phyloP scores from a whole-genome alignment of 805 yeast genomes.

The Pichia cabralensis region DNA sequence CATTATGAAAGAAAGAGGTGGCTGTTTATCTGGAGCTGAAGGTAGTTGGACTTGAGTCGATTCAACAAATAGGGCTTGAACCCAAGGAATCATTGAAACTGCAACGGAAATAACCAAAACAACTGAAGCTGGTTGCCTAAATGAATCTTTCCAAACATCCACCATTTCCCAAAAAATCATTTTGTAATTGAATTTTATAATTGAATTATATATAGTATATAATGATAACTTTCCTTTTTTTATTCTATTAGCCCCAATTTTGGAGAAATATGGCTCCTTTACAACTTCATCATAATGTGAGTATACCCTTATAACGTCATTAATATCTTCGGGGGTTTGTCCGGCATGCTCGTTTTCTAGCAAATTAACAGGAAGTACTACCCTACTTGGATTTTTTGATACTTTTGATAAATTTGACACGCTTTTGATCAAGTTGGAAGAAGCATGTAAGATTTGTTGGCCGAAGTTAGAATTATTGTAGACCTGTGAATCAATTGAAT shows the following conservation, averaged over 20 bases:
- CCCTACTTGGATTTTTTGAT: too few relatives aligned
- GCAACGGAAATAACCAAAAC: conserved; percentile 56
- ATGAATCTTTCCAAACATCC: conserved; percentile 30
- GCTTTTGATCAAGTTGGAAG: background rate
- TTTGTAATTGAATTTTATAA: conserved; percentile 7
- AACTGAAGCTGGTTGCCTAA: conserved; percentile 61
- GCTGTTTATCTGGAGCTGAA: conserved; percentile 75
- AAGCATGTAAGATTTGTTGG: background rate
- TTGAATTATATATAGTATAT: background rate
- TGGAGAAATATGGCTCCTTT: conserved; percentile 1
- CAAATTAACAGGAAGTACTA: conserved; percentile 12
- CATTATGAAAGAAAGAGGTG: conserved; percentile 78
- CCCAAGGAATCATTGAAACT: conserved; percentile 81
- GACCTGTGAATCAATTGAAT: background rate
- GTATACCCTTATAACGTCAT: conserved; percentile 41
- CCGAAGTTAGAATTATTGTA: too few relatives aligned
- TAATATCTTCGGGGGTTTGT: conserved; percentile 27
- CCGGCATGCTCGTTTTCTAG: conserved; percentile 13
- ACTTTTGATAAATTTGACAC: background rate
- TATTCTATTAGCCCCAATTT: background rate
- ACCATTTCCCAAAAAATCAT: conserved; percentile 4
- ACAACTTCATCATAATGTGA: conserved; percentile 32
- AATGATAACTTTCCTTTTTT: background rate
- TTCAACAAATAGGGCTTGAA: conserved; percentile 55
- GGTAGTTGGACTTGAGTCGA: conserved; percentile 41